Conservation (phyloP, 441 rosid genomes). For the Adansonia grandidieri region DNA sequence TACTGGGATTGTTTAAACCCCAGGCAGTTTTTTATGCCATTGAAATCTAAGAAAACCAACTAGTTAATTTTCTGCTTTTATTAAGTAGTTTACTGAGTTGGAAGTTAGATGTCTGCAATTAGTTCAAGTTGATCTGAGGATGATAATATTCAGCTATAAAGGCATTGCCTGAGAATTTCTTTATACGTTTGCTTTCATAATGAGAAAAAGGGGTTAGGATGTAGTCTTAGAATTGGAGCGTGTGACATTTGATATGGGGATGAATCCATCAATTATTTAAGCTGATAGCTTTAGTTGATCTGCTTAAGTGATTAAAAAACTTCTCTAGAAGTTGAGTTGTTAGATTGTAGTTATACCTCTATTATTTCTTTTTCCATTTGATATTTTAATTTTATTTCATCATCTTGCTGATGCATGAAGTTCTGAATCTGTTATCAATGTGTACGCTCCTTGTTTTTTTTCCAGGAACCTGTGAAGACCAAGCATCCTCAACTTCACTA, state of each 20-base stretch:
- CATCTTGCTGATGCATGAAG: not conserved
- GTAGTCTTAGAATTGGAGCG: not conserved
- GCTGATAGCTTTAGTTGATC: not conserved
- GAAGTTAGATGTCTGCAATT: not conserved
- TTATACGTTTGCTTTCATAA: not conserved
- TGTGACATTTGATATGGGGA: not conserved
- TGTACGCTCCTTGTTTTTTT: conserved; percentile 8
- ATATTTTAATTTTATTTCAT: not conserved
- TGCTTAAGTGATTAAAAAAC: not conserved
- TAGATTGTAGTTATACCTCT: conserved; percentile 13
- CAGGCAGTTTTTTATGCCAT: not conserved
- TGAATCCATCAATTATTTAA: not conserved
- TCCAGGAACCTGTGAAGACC: conserved; percentile 71
- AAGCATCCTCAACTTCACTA: conserved; percentile 81
- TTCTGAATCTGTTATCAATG: not conserved
- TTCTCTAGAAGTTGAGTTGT: conserved; percentile 15
- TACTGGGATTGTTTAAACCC: not conserved
- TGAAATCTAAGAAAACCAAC: not conserved
- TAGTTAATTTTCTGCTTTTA: not conserved
- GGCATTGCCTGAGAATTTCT: not conserved
- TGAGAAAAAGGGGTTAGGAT: not conserved
- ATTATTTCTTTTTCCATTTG: not conserved
- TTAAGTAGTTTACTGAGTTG: not conserved
- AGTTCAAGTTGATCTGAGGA: not conserved
- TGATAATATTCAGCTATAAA: not conserved